Conservation (phyloP, 139 green algal genomes). For the Desmodesmus armatus region DNA sequence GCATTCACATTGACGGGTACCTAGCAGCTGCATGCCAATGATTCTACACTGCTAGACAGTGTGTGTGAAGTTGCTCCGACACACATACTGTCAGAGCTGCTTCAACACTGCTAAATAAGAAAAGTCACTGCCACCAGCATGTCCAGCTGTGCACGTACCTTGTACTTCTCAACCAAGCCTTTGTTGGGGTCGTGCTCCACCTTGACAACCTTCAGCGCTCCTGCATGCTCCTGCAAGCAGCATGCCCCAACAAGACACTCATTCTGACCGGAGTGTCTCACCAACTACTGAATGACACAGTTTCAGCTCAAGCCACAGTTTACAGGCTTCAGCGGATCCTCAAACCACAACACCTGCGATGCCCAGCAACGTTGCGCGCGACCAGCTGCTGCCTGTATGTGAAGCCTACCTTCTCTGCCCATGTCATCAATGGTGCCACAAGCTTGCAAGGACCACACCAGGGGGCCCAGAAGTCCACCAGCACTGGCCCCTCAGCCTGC, state of each 20-base stretch:
- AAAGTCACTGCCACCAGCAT: neutral
- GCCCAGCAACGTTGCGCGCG: too few species aligned
- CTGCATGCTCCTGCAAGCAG: conserved; percentile 78
- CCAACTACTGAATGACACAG: too few species aligned
- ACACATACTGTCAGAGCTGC: neutral
- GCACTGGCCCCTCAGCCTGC: conserved; percentile 80
- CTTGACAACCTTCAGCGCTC: conserved; percentile 94
- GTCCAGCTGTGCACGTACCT: conserved; percentile 65
- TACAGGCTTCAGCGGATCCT: too few species aligned
- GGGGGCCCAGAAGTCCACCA: conserved; percentile 94
- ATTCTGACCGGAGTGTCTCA: too few species aligned
- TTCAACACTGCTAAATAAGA: neutral
- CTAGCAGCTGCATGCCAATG: too few species aligned
- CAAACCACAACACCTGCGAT: too few species aligned
- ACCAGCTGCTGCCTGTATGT: conserved; percentile 9
- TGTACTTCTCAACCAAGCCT: conserved; percentile 89
- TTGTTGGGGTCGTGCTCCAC: conserved; percentile 90
- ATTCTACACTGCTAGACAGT: neutral
- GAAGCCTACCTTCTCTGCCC: conserved; percentile 67
- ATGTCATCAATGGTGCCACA: conserved; percentile 80
- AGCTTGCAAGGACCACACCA: conserved; percentile 97
- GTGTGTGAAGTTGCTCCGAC: neutral
- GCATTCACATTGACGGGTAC: too few species aligned
- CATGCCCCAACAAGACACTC: neutral
- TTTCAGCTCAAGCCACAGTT: too few species aligned